Evolutionary conservation across 176 grass and related monocot species (phyloP), one percentile per base, ranked within the genome.

Genomic region (Triticum timopheevii): DNA sequence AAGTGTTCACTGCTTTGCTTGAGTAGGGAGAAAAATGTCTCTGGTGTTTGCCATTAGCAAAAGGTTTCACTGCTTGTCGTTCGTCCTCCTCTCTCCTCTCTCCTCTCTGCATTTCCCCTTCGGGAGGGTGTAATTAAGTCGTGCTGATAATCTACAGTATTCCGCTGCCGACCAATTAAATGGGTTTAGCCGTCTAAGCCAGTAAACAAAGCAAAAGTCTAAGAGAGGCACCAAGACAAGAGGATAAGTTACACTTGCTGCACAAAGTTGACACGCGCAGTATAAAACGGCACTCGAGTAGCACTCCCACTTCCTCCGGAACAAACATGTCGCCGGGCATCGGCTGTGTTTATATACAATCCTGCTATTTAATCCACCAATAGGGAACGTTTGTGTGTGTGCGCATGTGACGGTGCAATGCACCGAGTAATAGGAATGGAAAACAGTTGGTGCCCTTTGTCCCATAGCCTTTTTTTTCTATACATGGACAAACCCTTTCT

Each of bases 401-500:
- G 49, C 20, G 39, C 35, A 7, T 15, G 20, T 25, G 64, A 38
- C 72, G 28, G 81, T 69, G 61, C 69, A 75, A 6, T 38, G 76
- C 70, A 44, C 33, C 54, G 17, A 13, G 54, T 0, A 0, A 15
- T 13, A 0, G 44, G 0, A 47, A 77, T 69, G 70, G 88, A 81
- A 34, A 50, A 90, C 83, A 82, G 25, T 9, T 84, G 82, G 17
- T 80, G 75, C 33, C 74, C 12, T 62, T 65, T 31, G 54, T 39
- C 8, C 7, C 5, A 20, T 49, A 17, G 16, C 10, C 72, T 7
- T 23, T 0, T 23, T 0, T 79, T 74, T 7, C 22, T 10, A 62
- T 49, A 25, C 38, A 38, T 15, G 17, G 8, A 7, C 33, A 24
- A 33, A 52, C 45, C 73, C 73, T 50, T 66, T 22, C 7, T 13